Conservation (phyloP, 169 alveolate genomes). For the Babesia gibsoni region DNA sequence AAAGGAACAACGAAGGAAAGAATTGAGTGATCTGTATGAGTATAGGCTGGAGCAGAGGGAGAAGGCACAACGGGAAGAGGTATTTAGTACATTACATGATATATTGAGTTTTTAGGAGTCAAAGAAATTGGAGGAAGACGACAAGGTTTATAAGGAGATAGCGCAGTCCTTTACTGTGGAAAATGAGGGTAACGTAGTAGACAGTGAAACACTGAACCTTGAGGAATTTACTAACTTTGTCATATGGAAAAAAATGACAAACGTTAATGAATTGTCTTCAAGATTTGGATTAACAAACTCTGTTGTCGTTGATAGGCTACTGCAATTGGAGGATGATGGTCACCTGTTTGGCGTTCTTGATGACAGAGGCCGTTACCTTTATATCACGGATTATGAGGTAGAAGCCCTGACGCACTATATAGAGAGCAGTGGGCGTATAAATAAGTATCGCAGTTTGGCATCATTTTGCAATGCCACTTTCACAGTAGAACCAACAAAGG, state of each 20-base stretch:
- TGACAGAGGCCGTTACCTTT: conserved; percentile 57
- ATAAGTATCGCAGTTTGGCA: conserved; percentile 30
- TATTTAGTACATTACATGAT: background rate
- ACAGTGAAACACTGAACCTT: conserved; percentile 8
- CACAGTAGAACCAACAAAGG: conserved; percentile 31
- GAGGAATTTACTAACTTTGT: conserved; percentile 53
- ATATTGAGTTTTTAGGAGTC: conserved; percentile 12
- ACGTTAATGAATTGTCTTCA: conserved; percentile 52
- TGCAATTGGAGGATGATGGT: conserved; percentile 51
- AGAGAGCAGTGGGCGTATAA: conserved; percentile 36
- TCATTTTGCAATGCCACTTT: conserved; percentile 42
- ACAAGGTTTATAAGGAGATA: conserved; percentile 41
- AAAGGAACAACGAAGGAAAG: conserved; percentile 20
- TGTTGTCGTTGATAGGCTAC: conserved; percentile 42
- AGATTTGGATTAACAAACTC: conserved; percentile 29
- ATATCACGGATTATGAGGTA: conserved; percentile 46
- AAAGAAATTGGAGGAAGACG: conserved; percentile 27
- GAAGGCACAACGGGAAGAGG: conserved; percentile 38
- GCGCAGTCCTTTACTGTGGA: conserved; percentile 47
- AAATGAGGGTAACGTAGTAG: conserved; percentile 39
- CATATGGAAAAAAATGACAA: conserved; percentile 35
- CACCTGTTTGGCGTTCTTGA: conserved; percentile 53
- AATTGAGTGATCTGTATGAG: conserved; percentile 23
- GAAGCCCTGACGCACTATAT: conserved; percentile 36
- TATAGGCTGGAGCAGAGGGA: conserved; percentile 45